Evolutionary conservation across 2,329 filamentous ascomycete species (phyloP).

Genomic region (Trichoderma sp.): DNA sequence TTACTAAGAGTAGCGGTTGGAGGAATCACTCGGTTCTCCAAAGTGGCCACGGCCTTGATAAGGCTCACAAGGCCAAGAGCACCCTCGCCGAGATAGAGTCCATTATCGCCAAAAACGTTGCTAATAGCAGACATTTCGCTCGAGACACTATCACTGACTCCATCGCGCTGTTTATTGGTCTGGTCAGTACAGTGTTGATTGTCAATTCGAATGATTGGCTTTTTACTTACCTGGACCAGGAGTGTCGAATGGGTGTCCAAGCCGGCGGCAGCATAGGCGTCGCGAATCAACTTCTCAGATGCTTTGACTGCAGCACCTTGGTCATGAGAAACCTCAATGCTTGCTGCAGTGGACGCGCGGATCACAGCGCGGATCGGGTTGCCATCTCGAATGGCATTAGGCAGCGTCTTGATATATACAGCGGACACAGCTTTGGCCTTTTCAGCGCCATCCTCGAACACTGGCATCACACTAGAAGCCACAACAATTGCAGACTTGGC

Average conservation of each 20-base stretch:
- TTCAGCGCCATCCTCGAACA: background rate
- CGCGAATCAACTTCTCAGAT: constrained; percentile 7
- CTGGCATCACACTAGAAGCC: background rate
- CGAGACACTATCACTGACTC: background rate
- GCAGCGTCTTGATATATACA: constrained; percentile 45
- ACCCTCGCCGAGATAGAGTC: constrained; percentile 28
- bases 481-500: constrained; percentile 18
- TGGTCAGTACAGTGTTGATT: background rate
- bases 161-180: background rate
- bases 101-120: constrained; percentile 4
- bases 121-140: background rate
- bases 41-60: constrained; percentile 36
- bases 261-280: constrained; percentile 10
- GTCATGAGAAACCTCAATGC: constrained; percentile 34
- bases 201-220: background rate
- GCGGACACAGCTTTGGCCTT: constrained; percentile 42
- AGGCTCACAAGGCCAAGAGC: constrained; percentile 35
- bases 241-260: background rate
- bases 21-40: constrained; percentile 35
- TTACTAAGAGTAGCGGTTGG: constrained; percentile 31
- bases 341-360: constrained; percentile 34
- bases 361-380: constrained; percentile 42
- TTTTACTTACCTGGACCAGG: constrained; percentile 27
- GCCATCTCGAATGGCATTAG: constrained; percentile 44
- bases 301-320: background rate